Percentiles rank a stretch among this genome's conserved stretches.
Conservation (phyloP, 148 eudicot genomes). For the Tetragonia tetragonoides region DNA sequence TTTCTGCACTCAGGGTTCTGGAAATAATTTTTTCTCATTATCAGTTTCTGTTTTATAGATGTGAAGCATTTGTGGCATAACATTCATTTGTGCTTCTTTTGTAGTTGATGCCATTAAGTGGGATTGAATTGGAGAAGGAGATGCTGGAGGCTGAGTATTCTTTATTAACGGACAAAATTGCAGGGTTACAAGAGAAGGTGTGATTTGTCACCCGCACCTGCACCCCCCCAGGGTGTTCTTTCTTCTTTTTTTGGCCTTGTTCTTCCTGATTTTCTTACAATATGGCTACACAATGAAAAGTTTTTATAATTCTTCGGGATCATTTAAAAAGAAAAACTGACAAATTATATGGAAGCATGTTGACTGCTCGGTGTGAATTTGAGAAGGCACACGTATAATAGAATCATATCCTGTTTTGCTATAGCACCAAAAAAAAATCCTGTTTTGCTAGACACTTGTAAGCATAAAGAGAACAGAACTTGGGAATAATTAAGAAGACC, state of each 20-base stretch:
- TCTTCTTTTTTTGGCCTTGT: not conserved
- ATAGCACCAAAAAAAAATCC: too few relatives aligned
- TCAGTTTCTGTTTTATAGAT: not conserved
- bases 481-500: not conserved
- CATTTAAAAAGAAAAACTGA: too few relatives aligned
- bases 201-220: slow-evolving; percentile 2
- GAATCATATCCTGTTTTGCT: too few relatives aligned
- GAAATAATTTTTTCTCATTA: not conserved
- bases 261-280: too few relatives aligned
- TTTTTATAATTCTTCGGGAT: too few relatives aligned
- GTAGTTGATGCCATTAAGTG: slow-evolving; percentile 58
- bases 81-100: slow-evolving; percentile 12
- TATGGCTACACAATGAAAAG: too few relatives aligned
- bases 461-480: too few relatives aligned
- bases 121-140: slow-evolving; percentile 68
- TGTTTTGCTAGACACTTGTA: not conserved
- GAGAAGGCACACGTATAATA: not conserved
- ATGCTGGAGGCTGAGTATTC: slow-evolving; percentile 73
- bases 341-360: not conserved
- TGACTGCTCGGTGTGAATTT: not conserved
- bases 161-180: slow-evolving; percentile 65
- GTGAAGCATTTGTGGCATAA: not conserved
- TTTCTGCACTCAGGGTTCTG: not conserved
- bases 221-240: not conserved
- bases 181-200: slow-evolving; percentile 65